Evolutionary conservation across 371 early-diverging fungal species (phyloP).

Genomic region (Chytridiales sp.): DNA sequence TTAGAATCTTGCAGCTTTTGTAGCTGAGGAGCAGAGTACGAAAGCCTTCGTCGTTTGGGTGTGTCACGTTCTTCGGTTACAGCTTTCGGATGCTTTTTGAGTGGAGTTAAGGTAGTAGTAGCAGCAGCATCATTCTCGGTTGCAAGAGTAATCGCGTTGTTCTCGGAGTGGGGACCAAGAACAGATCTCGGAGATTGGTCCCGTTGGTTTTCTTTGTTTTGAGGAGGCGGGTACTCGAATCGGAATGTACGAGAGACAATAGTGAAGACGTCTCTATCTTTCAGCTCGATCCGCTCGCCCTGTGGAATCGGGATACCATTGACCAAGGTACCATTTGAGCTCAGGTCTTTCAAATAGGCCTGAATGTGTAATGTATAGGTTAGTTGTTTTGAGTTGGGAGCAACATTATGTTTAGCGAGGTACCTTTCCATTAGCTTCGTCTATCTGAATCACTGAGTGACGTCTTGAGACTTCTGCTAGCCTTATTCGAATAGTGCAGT

Average conservation of each 20-base stretch:
- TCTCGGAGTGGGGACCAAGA: background rate
- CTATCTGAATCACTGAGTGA: constrained; percentile 11
- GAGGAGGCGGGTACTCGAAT: constrained; percentile 14
- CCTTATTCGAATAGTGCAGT: constrained; percentile 19
- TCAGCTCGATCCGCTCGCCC: background rate
- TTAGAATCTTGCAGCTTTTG: no score
- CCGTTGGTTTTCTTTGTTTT: background rate
- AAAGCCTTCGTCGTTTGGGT: no score
- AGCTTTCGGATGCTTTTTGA: background rate
- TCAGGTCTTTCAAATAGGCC: constrained; percentile 10
- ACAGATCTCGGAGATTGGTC: background rate
- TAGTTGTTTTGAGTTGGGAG: no score
- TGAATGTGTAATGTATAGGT: background rate
- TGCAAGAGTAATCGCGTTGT: background rate
- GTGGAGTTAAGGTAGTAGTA: background rate
- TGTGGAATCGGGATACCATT: constrained; percentile 8
- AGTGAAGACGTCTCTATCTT: constrained; percentile 16
- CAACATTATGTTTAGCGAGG: no score
- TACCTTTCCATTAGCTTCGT: constrained; percentile 10
- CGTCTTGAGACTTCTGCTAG: constrained; percentile 19
- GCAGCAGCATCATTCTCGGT: background rate
- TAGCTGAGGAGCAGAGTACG: no score
- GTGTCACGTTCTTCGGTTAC: background rate
- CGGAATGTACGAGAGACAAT: constrained; percentile 13
- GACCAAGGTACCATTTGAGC: constrained; percentile 23